A percentile compares a stretch with the other conserved stretches of the same genome.
phyloP scores from a whole-genome alignment of 1,284 basidiomycete genomes.

The Ustilago tritici region DNA sequence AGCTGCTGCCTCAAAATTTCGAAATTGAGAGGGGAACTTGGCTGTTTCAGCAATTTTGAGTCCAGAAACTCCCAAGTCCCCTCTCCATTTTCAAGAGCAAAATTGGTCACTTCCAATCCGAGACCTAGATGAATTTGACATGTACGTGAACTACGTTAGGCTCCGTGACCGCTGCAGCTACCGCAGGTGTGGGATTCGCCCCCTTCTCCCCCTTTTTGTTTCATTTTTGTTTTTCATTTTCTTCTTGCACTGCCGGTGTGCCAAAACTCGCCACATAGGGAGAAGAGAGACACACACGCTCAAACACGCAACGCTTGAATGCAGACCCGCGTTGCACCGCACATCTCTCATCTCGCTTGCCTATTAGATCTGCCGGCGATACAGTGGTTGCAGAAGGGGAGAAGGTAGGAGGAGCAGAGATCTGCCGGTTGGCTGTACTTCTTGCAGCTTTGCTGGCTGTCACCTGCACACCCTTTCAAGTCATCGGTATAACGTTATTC shows the following conservation, averaged over 20 bases:
- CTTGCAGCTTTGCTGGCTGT: neutral
- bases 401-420: neutral
- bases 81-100: too few relatives aligned
- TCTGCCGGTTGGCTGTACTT: slow-evolving; percentile 1
- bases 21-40: too few relatives aligned
- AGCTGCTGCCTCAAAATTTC: too few relatives aligned
- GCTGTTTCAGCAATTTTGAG: too few relatives aligned
- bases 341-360: neutral
- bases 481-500: neutral
- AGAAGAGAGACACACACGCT: neutral
- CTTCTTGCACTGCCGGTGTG: slow-evolving; percentile 8
- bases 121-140: too few relatives aligned
- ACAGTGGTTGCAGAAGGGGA: neutral
- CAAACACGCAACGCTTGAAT: slow-evolving; percentile 9
- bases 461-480: neutral
- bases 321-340: slow-evolving; percentile 8
- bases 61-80: too few relatives aligned
- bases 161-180: neutral
- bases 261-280: neutral
- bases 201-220: neutral
- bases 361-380: neutral
- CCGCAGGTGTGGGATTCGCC: slow-evolving; percentile 2
- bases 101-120: too few relatives aligned
- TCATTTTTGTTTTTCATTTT: neutral
- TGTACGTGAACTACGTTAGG: too few relatives aligned